Base-by-base conservation (phyloP, 805 yeast species). In the Kazachstania psychrophila region DNA sequence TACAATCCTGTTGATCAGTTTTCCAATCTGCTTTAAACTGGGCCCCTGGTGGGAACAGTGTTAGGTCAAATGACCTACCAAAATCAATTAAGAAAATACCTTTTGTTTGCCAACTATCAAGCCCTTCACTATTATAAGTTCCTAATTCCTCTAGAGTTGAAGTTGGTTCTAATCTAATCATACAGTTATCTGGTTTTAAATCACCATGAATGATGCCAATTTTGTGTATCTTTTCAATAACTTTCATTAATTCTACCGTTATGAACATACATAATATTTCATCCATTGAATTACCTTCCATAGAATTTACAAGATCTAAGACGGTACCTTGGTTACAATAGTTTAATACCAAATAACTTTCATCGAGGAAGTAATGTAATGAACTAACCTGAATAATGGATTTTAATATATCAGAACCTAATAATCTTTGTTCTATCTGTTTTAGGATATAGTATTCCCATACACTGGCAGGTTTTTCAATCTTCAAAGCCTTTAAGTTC, bases 381-480 rank as follows among this genome's bases (percentile, higher is more conserved):
- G 73, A 65, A 19, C 72, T 65, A 0, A 74, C 74, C 9, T 58
- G 52, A 1, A 83, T 66, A 5, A 80, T 61, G 2, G 75, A 68
- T 2, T 53, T 48, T 19, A 61, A 39, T 0, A 60, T 54, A 0
- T 34, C 19, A 2, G 20, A n/a, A 3, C 47, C 56, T 2, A 37
- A 32, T 17, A 70, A 43, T 27, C 77, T 53, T 37, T 54, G 39
- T 25, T 73, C 74, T 1, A 83, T 64, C 46, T 76, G 77, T 24
- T 64, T 69, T 45, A 85, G 60, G 13, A 84, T 75, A 52, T 82
- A 85, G 48, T 70, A 83, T 57, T 87, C 96, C 96, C 95, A 86
- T 4, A 73, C 64, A 31, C 74, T 70, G 0, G 83, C 62, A 0
- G 89, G 85, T 13, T 68, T 66, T 50, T 81, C 86, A 11, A 80